Evolutionary conservation across 768 basidiomycete species (phyloP).

Genomic region (Kondoa subrosea): DNA sequence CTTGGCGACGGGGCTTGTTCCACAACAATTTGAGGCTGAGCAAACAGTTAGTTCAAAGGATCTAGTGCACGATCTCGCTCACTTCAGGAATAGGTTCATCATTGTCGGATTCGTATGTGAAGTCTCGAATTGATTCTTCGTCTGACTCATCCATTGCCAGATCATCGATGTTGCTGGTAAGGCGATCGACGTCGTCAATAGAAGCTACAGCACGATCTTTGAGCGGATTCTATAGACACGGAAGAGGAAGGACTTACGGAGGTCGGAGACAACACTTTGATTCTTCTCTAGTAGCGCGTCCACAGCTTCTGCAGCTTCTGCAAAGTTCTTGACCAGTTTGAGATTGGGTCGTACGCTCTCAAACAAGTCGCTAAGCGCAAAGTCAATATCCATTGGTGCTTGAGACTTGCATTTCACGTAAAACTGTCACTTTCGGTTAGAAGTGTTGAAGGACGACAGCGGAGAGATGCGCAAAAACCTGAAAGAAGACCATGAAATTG

Average conservation of each 20-base stretch:
- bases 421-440: slow-evolving; percentile 35
- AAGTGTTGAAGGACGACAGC: not conserved
- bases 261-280: slow-evolving; percentile 39
- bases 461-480: slow-evolving; percentile 43
- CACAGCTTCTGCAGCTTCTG: slow-evolving; percentile 70
- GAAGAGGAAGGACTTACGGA: no score
- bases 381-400: slow-evolving; percentile 84
- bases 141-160: slow-evolving; percentile 30
- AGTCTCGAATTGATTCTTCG: slow-evolving; percentile 30
- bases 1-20: not conserved
- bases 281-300: slow-evolving; percentile 67
- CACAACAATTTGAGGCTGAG: not conserved
- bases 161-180: slow-evolving; percentile 6
- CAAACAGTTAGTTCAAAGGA: not conserved
- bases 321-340: slow-evolving; percentile 50
- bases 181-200: not conserved
- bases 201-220: slow-evolving; percentile 13
- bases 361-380: slow-evolving; percentile 85
- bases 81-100: not conserved
- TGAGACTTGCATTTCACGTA: slow-evolving; percentile 77
- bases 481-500: slow-evolving; percentile 79
- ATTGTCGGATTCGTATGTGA: not conserved
- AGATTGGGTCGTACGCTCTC: slow-evolving; percentile 86
- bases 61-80: not conserved
- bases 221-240: no score